Evolutionary conservation across 169 alveolate genomes (phyloP).

Genomic region (Eimeria falciformis): DNA sequence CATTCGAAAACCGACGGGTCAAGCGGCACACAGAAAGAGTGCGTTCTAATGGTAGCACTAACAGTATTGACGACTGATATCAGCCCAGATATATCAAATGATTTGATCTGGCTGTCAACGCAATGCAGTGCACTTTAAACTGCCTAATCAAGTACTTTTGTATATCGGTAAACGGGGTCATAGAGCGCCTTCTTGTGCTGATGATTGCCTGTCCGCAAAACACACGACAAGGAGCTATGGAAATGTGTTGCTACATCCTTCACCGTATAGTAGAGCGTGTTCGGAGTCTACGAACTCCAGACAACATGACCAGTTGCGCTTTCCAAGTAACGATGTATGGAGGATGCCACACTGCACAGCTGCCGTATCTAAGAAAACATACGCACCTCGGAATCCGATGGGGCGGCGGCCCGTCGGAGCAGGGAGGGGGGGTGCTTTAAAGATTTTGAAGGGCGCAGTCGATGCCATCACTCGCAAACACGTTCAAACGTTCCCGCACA

Average conservation of each 20-base stretch:
- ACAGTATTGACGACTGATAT: too few species aligned
- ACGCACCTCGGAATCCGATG: constrained; percentile 76
- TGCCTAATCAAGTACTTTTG: constrained; percentile 88
- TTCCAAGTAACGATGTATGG: not conserved
- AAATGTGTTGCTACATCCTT: too few species aligned
- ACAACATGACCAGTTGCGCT: too few species aligned
- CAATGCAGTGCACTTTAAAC: not conserved
- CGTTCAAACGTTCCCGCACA: too few species aligned
- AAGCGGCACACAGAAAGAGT: too few species aligned
- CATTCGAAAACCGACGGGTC: not conserved
- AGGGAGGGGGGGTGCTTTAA: constrained; percentile 74
- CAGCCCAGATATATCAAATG: too few species aligned
- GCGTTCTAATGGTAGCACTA: too few species aligned
- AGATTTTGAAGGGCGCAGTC: constrained; percentile 57
- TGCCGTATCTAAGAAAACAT: not conserved
- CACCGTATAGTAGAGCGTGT: too few species aligned
- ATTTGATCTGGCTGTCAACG: too few species aligned
- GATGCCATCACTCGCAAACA: constrained; percentile 38
- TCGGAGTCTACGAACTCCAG: too few species aligned
- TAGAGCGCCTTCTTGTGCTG: constrained; percentile 87
- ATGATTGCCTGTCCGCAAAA: constrained; percentile 92
- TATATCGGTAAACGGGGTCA: constrained; percentile 91
- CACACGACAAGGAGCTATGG: too few species aligned
- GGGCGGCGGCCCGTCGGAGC: constrained; percentile 76
- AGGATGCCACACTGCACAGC: not conserved